Evolutionary conservation across 2,329 filamentous ascomycete genomes (phyloP).

Genomic region (Aspergillus clavatus): DNA sequence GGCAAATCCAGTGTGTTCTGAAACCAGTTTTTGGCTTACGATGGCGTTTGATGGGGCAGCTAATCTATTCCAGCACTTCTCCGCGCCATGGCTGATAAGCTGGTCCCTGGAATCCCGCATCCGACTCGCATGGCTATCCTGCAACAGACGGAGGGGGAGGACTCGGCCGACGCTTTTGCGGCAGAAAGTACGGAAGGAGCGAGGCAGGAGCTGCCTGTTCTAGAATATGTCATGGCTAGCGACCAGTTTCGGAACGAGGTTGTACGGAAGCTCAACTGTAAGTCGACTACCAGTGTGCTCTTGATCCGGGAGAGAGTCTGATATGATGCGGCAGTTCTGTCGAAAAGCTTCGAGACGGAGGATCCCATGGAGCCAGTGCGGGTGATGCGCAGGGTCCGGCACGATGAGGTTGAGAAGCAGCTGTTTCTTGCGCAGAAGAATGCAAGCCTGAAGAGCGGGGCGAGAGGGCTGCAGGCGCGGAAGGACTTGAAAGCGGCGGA

Average conservation of each 20-base stretch:
- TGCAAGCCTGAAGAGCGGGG: slow-evolving; percentile 67
- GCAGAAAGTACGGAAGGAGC: slow-evolving; percentile 8
- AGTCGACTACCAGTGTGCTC: slow-evolving; percentile 10
- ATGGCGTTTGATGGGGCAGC: neutral
- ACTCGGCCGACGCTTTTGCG: slow-evolving; percentile 24
- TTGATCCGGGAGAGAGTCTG: neutral
- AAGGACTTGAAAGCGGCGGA: slow-evolving; percentile 69
- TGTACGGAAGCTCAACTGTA: slow-evolving; percentile 58
- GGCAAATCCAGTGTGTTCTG: slow-evolving; percentile 66
- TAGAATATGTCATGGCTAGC: slow-evolving; percentile 62
- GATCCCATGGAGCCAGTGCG: slow-evolving; percentile 56
- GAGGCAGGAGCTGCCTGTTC: slow-evolving; percentile 45
- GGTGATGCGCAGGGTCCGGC: slow-evolving; percentile 57
- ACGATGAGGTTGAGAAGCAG: slow-evolving; percentile 58
- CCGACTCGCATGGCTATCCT: slow-evolving; percentile 62
- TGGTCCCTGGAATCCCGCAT: slow-evolving; percentile 71
- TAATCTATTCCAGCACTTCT: slow-evolving; percentile 54
- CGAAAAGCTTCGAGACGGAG: slow-evolving; percentile 54
- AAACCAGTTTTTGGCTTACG: neutral
- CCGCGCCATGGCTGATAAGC: slow-evolving; percentile 68
- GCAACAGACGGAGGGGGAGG: slow-evolving; percentile 57
- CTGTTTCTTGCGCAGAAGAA: slow-evolving; percentile 69
- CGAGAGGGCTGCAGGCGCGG: slow-evolving; percentile 69
- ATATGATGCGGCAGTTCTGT: slow-evolving; percentile 44
- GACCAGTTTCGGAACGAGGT: slow-evolving; percentile 49